Base-by-base conservation (phyloP, 176 grass and related monocot genomes). In the Oryza australiensis region DNA sequence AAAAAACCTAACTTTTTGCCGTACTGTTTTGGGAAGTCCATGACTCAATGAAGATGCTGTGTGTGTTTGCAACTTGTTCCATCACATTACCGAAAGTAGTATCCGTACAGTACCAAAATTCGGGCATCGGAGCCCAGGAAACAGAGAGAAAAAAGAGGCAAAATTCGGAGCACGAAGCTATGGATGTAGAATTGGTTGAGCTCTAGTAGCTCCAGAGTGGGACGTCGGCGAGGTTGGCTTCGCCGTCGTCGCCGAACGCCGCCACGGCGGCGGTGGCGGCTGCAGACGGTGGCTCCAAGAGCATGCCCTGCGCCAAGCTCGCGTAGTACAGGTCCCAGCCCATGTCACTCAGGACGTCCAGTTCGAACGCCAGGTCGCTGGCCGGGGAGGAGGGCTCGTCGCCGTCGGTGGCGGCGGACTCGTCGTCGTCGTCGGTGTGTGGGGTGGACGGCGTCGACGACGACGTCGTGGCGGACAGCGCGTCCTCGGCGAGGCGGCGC, bases 301-400 rank as follows among this genome's bases (percentile, higher is more conserved):
- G 82, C 87, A 97, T 79, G 23, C 57, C 92, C 85, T 94, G 82
- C 20, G 89, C 85, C 75, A 94, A 51, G 83, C 87, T 90, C 74
- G 91, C 80, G 65, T 94, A 97, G 84, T 97, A 97, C 64, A 88
- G 7, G 72, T 83, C 85, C 89, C 79, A 88, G 43, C 75, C 78
- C 92, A 90, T 88, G 64, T 88, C 89, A 6, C 53, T 20, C 12
- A 93, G 26, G 22, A 88, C 62, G 35, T 71, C 83, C 14, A 87
- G 2, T 3, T 84, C 81, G 68, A 79, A 81, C 68, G 65, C 32
- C 24, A 74, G 55, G 29, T 35, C 72, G 29, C 72, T 29, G 26
- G 15, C 11, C 34, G 18, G 74, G 18, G 70, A 57, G 45, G 70
- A 83, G 0, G 76, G 57, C 53, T 79, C 67, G 26, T 16, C 72